Conservation (phyloP, 495 filamentous ascomycete species). For the Penicillium paradoxum region DNA sequence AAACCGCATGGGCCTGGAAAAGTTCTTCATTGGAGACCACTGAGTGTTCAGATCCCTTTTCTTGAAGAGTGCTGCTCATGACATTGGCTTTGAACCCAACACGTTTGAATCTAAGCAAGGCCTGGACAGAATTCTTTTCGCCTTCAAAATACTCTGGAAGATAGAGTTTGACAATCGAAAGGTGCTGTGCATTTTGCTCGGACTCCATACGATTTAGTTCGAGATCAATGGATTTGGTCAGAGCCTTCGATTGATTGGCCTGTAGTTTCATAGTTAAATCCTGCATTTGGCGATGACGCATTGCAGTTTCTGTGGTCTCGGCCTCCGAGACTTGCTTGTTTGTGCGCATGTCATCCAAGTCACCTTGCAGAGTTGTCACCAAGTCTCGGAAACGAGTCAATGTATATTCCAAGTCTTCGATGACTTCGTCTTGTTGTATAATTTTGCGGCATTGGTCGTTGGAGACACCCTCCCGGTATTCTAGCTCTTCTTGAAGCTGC, state of each 20-base stretch:
- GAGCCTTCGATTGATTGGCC: constrained; percentile 79
- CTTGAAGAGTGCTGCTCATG: constrained; percentile 73
- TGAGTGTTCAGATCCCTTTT: constrained; percentile 56
- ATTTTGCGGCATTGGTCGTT: constrained; percentile 65
- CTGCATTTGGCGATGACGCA: constrained; percentile 85
- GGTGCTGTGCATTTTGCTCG: constrained; percentile 81
- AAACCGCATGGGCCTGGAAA: constrained; percentile 69
- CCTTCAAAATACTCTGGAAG: constrained; percentile 78
- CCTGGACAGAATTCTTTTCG: constrained; percentile 77
- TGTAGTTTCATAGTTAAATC: constrained; percentile 94
- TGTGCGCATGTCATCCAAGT: constrained; percentile 85
- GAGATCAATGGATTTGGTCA: constrained; percentile 88
- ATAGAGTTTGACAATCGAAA: constrained; percentile 82
- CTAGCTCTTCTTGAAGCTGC: constrained; percentile 89
- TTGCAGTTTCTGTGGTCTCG: constrained; percentile 80
- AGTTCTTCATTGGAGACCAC: constrained; percentile 63
- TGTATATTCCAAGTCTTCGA: constrained; percentile 87
- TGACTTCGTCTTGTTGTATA: constrained; percentile 61
- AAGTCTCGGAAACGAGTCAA: constrained; percentile 82
- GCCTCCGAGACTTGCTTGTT: constrained; percentile 88
- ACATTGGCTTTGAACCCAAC: constrained; percentile 84
- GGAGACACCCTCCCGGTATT: constrained; percentile 72
- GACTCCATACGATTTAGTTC: constrained; percentile 85
- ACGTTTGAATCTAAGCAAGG: constrained; percentile 80
- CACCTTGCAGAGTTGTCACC: constrained; percentile 77